These are phyloP conservation scores for Ceratocystis harringtonii DNA, from an alignment of 2,329 filamentous ascomycete genomes.

Conservation along the genomic window DNA sequence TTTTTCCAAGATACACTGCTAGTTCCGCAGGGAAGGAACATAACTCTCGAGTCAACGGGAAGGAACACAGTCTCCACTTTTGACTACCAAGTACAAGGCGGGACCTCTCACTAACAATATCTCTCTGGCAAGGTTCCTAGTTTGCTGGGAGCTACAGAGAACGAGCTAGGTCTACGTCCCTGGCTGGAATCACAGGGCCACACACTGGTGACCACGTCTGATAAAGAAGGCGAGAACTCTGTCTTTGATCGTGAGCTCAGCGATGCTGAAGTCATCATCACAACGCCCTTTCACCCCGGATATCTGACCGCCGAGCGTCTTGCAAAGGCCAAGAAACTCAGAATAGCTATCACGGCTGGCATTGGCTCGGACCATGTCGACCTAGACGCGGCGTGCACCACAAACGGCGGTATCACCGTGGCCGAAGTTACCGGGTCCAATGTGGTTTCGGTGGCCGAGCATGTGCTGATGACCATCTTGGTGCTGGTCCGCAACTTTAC, in stretches of 20 bases:
- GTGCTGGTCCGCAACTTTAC: conserved; percentile 95
- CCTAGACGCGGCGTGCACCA: conserved; percentile 91
- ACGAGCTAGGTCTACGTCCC: conserved; percentile 91
- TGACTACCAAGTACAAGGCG: background rate
- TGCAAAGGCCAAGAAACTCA: conserved; percentile 96
- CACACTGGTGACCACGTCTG: conserved; percentile 89
- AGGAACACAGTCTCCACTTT: background rate
- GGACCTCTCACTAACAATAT: background rate
- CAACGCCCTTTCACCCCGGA: conserved; percentile 97
- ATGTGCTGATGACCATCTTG: conserved; percentile 98
- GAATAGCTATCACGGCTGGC: conserved; percentile 91
- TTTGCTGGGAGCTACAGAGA: conserved; percentile 90
- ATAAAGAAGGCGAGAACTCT: conserved; percentile 91
- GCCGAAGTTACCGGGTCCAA: conserved; percentile 97
- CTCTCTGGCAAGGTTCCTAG: conserved; percentile 44
- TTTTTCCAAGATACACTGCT: background rate
- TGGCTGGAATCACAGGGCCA: conserved; percentile 97
- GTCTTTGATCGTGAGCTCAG: conserved; percentile 90
- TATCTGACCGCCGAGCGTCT: conserved; percentile 95
- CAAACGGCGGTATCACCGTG: conserved; percentile 93
- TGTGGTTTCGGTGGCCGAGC: conserved; percentile 95
- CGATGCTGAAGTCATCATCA: conserved; percentile 97
- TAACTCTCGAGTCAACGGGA: background rate
- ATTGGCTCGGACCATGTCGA: conserved; percentile 98
- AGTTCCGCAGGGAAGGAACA: background rate